Evolutionary conservation across 1,284 basidiomycete species (phyloP).

Genomic region (Coniferiporia weirii): DNA sequence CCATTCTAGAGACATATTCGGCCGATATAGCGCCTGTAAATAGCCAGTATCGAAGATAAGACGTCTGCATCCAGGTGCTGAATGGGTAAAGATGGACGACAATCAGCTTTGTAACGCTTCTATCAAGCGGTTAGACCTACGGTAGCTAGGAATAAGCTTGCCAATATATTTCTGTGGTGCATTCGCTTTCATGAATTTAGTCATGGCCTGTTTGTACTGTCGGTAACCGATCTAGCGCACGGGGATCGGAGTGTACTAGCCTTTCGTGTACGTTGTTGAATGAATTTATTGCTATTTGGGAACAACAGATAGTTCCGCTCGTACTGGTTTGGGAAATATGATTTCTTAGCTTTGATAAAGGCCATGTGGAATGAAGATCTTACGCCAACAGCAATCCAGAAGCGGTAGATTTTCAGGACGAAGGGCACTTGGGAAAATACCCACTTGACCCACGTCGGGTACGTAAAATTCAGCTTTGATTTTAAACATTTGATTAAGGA

Average conservation of each 20-base stretch:
- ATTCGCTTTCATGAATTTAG: background rate
- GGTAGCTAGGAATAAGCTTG: slow-evolving; percentile 43
- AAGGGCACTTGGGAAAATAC: slow-evolving; percentile 45
- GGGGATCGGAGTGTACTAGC: background rate
- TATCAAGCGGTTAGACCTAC: slow-evolving; percentile 27
- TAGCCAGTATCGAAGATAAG: slow-evolving; percentile 52
- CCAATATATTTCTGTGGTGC: slow-evolving; percentile 42
- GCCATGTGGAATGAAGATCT: background rate
- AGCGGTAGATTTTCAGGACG: slow-evolving; percentile 44
- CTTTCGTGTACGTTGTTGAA: slow-evolving; percentile 9
- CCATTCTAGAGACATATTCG: slow-evolving; percentile 48
- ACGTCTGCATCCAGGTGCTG: slow-evolving; percentile 51
- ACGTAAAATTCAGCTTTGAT: slow-evolving; percentile 30
- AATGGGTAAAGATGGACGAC: background rate
- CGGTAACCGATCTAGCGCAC: background rate
- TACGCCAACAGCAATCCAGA: slow-evolving; percentile 30
- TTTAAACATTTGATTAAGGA: no score
- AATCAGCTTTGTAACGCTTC: slow-evolving; percentile 11
- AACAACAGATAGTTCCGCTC: slow-evolving; percentile 12
- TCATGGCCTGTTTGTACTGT: background rate
- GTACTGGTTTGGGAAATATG: slow-evolving; percentile 2
- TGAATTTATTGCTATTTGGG: slow-evolving; percentile 9
- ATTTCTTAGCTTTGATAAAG: background rate
- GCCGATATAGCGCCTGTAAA: slow-evolving; percentile 41
- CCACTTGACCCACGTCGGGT: slow-evolving; percentile 41